Base-by-base conservation (phyloP, 306 rosid genomes). In the Elaeagnus macrophylla region DNA sequence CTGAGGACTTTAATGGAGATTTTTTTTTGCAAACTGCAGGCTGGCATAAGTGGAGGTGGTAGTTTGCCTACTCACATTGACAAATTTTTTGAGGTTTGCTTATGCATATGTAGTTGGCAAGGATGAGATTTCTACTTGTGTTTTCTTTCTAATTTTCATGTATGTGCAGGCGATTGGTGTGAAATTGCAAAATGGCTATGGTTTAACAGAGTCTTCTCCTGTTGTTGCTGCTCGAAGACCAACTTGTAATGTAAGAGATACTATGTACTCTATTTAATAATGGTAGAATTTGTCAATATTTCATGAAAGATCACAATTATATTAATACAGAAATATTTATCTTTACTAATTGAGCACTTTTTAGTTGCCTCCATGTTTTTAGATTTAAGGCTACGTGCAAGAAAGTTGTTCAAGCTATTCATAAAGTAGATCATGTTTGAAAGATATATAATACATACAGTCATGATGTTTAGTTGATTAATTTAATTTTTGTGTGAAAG, bases 21-120 rank as follows among this genome's bases (percentile, higher is more conserved):
- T 70, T 53, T 58, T 10, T 67, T 49, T 81, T 65, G 62, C 63
- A 46, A 46, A 52, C 10, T 80, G 81, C 83, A 90, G 97, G 97
- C 94, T 65, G 94, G 94, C 68, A 3, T 91, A 68, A 86, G 96
- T 57, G 97, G 97, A 64, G 97, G 97, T 46, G 93, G 94, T 51
- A 86, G 86, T 76, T 82, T 91, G 53, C 79, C 97, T 15, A 54
- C 74, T 59, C 86, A 91, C 43, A 75, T 91, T 0, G 97, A 91
- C 56, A 81, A 61, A 2, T 91, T 86, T 80, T 91, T 86, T 60
- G 97, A 91, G 97, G 97, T 91, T 52, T 59, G 10, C 63, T 62
- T 55, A 45, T 15, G 19, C 51, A 15, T 32, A 9, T 54, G 11
- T 61, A 47, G 37, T 45, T 52, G 71, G 39, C 57, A 61, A 16